These are phyloP conservation scores for Candida germanica DNA, from an alignment of 805 yeast species.

Conservation along the genomic window DNA sequence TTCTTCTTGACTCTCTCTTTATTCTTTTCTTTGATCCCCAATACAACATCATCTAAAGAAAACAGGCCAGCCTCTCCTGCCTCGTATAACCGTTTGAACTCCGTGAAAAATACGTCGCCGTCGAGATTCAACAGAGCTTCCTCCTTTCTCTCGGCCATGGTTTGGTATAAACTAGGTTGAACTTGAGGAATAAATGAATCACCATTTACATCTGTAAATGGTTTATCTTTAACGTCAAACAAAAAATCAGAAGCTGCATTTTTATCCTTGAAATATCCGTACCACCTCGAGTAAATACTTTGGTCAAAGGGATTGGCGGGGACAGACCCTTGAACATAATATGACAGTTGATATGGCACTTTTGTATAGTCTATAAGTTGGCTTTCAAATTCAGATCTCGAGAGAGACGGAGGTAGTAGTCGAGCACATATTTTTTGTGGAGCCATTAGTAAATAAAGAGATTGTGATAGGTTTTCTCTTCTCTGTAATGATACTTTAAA, in stretches of 20 bases:
- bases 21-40: background rate
- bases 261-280: constrained; percentile 31
- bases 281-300: constrained; percentile 42
- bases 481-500: too few species aligned
- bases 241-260: constrained; percentile 26
- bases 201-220: constrained; percentile 23
- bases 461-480: too few species aligned
- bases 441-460: too few species aligned
- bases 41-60: background rate
- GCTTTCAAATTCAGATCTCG: constrained; percentile 24
- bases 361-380: constrained; percentile 14
- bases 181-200: constrained; percentile 32
- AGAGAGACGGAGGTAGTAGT: constrained; percentile 41
- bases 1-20: background rate
- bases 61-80: background rate
- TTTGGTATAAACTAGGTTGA: constrained; percentile 27
- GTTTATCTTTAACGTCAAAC: constrained; percentile 18
- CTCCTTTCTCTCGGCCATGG: background rate
- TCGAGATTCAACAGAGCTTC: too few species aligned
- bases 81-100: background rate
- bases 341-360: constrained; percentile 13
- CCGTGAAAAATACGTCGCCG: background rate
- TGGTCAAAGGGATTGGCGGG: constrained; percentile 38
- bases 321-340: constrained; percentile 42
- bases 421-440: constrained; percentile 32